Base-by-base conservation (phyloP, 768 basidiomycete genomes). In the Crassisporium funariophilum region DNA sequence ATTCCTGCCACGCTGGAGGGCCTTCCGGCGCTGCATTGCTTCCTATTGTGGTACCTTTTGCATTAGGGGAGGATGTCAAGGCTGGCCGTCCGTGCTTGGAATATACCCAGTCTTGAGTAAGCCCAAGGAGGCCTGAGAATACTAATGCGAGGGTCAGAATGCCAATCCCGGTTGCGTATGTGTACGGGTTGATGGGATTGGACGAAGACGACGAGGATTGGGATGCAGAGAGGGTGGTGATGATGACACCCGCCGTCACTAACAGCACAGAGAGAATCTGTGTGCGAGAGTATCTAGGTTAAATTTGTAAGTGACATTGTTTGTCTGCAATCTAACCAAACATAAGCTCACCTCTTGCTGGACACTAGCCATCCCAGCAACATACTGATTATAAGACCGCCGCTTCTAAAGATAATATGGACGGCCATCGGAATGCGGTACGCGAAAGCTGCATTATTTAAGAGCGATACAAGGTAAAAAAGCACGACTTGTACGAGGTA, bases 401-500 rank as follows among this genome's bases (percentile, higher is more conserved):
- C 93, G 55, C 89, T 91, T 33, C 94, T 78, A 61, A 95, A 95
- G 50, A 98, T 88, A 63, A 98, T 95, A 67, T 98, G 94, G 1
- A 98, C 86, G 0, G 89, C 70, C 82, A 97, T 92, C 16, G 95
- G 93, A 49, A 97, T 86, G 31, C 77, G 67, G 62, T 86, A 93
- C 5, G 78, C 87, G 60, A 98, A 95, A 1, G 91, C 93, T n/a
- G 79, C 81, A 69, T 95, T 97, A 65, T 97, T 98, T 54, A 98
- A 72, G 50, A 88, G 61, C 5, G 90, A 93, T 41, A 92, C 75
- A 4, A 76, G 64, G 49, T 88, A 86, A 68, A 95, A 95, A 25
- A 98, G 72, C 1, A 75, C 74, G 37, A 95, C 93, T 66, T 97
- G 93, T 2, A 84, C 66, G 20, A 88, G 57, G 72, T 95, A 95